phyloP scores from a whole-genome alignment of 140 eudicot genomes.

The Erigeron philadelphicus region DNA sequence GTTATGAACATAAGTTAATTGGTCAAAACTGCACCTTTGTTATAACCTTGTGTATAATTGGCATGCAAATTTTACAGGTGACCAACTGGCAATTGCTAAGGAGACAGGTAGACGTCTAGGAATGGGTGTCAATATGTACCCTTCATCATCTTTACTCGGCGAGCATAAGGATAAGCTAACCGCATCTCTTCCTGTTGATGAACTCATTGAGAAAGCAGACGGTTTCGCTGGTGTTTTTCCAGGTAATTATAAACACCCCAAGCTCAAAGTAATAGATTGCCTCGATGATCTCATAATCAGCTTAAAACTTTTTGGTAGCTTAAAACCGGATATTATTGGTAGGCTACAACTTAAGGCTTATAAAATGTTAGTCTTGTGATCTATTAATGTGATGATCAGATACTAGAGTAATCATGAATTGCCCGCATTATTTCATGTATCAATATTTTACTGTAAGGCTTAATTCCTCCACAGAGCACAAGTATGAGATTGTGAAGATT shows the following conservation, averaged over 20 bases:
- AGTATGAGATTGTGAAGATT: constrained; percentile 59
- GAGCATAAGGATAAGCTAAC: constrained; percentile 35
- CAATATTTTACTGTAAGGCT: neutral
- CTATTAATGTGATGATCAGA: no score
- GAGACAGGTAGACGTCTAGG: constrained; percentile 73
- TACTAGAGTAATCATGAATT: neutral
- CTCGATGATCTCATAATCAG: no score
- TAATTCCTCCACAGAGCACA: constrained; percentile 43
- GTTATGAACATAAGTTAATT: neutral
- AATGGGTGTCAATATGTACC: constrained; percentile 75
- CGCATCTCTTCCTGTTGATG: constrained; percentile 49
- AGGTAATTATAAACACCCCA: constrained; percentile 27
- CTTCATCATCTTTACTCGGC: constrained; percentile 58
- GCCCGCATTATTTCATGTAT: neutral
- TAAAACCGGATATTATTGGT: no score
- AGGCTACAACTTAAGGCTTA: no score
- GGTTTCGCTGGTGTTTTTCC: constrained; percentile 79
- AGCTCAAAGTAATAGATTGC: no score
- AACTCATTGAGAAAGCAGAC: constrained; percentile 68
- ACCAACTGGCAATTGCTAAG: constrained; percentile 67
- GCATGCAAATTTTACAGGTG: constrained; percentile 39
- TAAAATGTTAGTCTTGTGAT: no score
- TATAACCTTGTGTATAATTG: neutral
- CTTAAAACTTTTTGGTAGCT: no score
- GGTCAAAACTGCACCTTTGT: neutral